Percentiles rank a stretch among this genome's conserved stretches.
Evolutionary conservation across 2,329 filamentous ascomycete species (phyloP).

Genomic region (Diaporthe vaccinii): DNA sequence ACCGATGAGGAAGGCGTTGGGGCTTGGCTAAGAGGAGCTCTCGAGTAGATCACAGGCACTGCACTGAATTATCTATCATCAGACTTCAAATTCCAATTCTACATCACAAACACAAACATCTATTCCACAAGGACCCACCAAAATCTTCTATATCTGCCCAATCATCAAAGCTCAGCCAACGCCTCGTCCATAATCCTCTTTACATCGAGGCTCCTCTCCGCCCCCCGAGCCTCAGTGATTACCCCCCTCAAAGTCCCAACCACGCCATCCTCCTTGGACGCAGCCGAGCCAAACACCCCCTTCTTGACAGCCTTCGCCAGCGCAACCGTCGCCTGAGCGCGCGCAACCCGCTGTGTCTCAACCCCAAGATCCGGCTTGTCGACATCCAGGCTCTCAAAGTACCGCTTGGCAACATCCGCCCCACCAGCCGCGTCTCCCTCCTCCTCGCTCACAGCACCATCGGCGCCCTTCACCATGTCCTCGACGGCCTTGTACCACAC

Average conservation of each 20-base stretch:
- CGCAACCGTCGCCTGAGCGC: slow-evolving; percentile 61
- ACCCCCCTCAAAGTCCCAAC: slow-evolving; percentile 51
- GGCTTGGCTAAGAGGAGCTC: not conserved
- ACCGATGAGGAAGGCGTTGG: not conserved
- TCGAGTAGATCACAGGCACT: too few relatives aligned
- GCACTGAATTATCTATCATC: too few relatives aligned
- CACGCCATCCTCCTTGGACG: slow-evolving; percentile 37
- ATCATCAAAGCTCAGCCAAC: slow-evolving; percentile 27
- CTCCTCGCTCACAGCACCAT: slow-evolving; percentile 25
- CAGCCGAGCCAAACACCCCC: slow-evolving; percentile 56
- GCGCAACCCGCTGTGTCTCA: slow-evolving; percentile 63
- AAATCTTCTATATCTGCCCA: not conserved
- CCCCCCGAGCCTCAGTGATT: slow-evolving; percentile 57
- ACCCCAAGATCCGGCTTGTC: slow-evolving; percentile 61
- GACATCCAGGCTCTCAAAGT: slow-evolving; percentile 62
- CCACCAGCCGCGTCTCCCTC: slow-evolving; percentile 42
- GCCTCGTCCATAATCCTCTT: slow-evolving; percentile 48
- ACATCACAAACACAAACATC: not conserved
- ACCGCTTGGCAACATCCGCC: slow-evolving; percentile 50
- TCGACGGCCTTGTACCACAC: slow-evolving; percentile 65
- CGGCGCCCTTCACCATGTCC: slow-evolving; percentile 62
- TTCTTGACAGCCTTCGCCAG: slow-evolving; percentile 58
- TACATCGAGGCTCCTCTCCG: slow-evolving; percentile 53
- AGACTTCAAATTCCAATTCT: not conserved
- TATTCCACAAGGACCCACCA: not conserved